phyloP scores from a whole-genome alignment of 768 basidiomycete genomes.

The Tricholoma saponaceum region DNA sequence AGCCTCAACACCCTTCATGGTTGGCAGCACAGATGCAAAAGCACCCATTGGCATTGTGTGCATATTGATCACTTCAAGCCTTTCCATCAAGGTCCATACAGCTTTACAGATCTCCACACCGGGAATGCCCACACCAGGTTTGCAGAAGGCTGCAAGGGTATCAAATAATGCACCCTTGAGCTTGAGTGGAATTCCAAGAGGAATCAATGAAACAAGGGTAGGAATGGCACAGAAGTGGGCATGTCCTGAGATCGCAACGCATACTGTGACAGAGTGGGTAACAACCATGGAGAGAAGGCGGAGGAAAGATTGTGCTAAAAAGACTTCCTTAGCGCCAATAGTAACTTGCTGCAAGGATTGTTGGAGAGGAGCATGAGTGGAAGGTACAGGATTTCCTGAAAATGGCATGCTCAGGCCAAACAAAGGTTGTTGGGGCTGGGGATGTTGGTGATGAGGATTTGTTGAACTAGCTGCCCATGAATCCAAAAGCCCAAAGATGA shows the following conservation, averaged over 20 bases:
- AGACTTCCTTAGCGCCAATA: slow-evolving; percentile 65
- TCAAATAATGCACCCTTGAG: slow-evolving; percentile 85
- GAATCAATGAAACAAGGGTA: slow-evolving; percentile 73
- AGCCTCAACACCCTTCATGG: slow-evolving; percentile 76
- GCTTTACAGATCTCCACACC: slow-evolving; percentile 80
- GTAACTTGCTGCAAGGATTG: slow-evolving; percentile 42
- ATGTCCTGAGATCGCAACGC: slow-evolving; percentile 72
- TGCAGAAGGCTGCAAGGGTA: slow-evolving; percentile 77
- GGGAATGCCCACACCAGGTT: slow-evolving; percentile 66
- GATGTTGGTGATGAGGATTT: slow-evolving; percentile 40
- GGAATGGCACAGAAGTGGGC: slow-evolving; percentile 78
- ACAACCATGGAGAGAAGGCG: slow-evolving; percentile 75
- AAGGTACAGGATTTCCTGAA: slow-evolving; percentile 24
- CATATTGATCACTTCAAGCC: slow-evolving; percentile 78
- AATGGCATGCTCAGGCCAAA: slow-evolving; percentile 19
- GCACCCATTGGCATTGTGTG: slow-evolving; percentile 38
- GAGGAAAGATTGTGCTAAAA: slow-evolving; percentile 78
- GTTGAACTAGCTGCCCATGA: slow-evolving; percentile 63
- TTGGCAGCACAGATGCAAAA: slow-evolving; percentile 42
- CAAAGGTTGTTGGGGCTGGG: slow-evolving; percentile 32
- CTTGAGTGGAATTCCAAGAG: slow-evolving; percentile 81
- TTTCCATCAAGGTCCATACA: slow-evolving; percentile 84
- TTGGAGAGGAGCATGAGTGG: slow-evolving; percentile 34
- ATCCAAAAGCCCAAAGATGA: slow-evolving; percentile 71
- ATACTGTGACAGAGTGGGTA: slow-evolving; percentile 69